Conservation (phyloP, 1,139 yeast genomes). For the Citeromyces hawaiiensis region DNA sequence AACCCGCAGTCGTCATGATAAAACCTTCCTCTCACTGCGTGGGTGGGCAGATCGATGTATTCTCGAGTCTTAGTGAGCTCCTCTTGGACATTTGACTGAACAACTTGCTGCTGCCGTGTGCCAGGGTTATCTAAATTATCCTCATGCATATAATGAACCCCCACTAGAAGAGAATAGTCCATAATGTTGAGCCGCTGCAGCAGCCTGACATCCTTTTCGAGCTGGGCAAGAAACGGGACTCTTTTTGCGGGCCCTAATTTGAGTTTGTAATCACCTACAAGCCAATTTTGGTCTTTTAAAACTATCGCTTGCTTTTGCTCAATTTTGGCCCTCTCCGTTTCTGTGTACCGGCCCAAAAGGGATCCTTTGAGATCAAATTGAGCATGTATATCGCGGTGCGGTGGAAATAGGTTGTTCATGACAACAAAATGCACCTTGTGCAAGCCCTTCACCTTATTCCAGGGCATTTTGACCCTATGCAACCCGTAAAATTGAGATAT, state of each 20-base stretch:
- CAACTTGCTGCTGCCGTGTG: neutral
- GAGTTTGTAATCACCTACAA: slow-evolving; percentile 48
- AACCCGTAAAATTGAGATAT: slow-evolving; percentile 91
- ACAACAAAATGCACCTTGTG: slow-evolving; percentile 81
- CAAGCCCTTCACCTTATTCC: slow-evolving; percentile 34
- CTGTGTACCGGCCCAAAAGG: slow-evolving; percentile 66
- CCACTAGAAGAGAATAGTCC: slow-evolving; percentile 89
- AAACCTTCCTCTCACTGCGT: neutral
- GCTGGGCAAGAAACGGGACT: slow-evolving; percentile 47
- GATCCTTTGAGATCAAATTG: slow-evolving; percentile 93
- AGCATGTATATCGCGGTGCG: slow-evolving; percentile 75
- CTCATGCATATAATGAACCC: slow-evolving; percentile 52
- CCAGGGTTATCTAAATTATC: slow-evolving; percentile 4
- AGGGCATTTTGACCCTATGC: slow-evolving; percentile 85
- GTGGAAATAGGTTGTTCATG: slow-evolving; percentile 96
- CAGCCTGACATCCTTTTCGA: slow-evolving; percentile 62
- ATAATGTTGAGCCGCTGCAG: slow-evolving; percentile 68
- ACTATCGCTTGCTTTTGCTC: slow-evolving; percentile 23
- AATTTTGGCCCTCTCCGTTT: slow-evolving; percentile 15
- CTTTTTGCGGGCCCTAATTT: slow-evolving; percentile 63
- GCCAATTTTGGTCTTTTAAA: slow-evolving; percentile 82
- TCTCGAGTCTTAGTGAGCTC: slow-evolving; percentile 4
- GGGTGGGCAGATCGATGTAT: neutral
- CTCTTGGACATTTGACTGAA: slow-evolving; percentile 2
- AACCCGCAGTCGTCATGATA: slow-evolving; percentile 53